Evolutionary conservation across 2,329 filamentous ascomycete species (phyloP), one percentile per base, ranked within the genome.

Genomic region (Leptographium flavum): DNA sequence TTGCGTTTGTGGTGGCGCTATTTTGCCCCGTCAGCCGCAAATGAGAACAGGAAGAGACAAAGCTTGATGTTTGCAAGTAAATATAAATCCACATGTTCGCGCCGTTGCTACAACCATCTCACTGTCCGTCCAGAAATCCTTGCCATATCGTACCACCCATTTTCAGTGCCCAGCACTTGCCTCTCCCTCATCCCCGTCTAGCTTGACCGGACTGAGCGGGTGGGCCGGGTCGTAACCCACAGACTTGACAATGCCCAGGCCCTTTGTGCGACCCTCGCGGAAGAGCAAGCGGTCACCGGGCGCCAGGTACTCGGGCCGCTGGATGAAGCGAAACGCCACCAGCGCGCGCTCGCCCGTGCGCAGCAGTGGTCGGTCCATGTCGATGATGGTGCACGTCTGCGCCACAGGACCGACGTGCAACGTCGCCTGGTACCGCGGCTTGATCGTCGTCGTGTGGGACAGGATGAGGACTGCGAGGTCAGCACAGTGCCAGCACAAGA

Each of bases 371-470:
- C 90, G 80, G 59, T 98, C 92, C 53, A 98, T 92, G 57, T 95
- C 92, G 56, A 98, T 94, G 58, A 98, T 95, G 11, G 87, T 81
- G 58, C 92, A 98, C 0, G 92, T 98, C 65, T 98, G 92, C 35
- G 83, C 87, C 37, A 98, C 84, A 0, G 92, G 85, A 0, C 92
- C 92, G 5, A 98, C 88, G 56, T 98, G 92, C 21, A 98, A 73
- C 88, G 96, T 98, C 1, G 92, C 92, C 66, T 98, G 92, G 54
- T 98, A 98, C 56, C 87, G 90, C 1, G 81, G 87, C 63, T 94
- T 92, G 62, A 98, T 98, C 37, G 92, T 98, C 0, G 92, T 98
- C 0, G 90, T 87, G 57, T 98, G 92, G 4, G 85, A 93, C 7
- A 98, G 71, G 53, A 98, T 96, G 21, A 98, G 71, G 1, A 98